A percentile compares a stretch with the other conserved stretches of the same genome.
phyloP scores from a whole-genome alignment of 805 yeast genomes.

The Wickerhamomyces canadensis region DNA sequence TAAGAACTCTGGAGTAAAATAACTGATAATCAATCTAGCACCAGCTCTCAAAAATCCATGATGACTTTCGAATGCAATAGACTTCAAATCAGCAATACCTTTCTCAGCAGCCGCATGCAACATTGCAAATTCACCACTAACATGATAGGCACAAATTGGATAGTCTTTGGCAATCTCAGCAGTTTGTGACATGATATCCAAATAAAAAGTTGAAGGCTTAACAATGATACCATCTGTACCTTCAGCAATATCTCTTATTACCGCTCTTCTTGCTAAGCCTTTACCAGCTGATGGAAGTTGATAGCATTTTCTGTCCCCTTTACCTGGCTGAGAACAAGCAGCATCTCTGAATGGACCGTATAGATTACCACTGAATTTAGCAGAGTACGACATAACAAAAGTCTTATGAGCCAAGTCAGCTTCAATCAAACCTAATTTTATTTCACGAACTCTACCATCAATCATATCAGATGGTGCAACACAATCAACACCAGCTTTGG shows the following conservation, averaged over 20 bases:
- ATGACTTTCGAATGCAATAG: slow-evolving; percentile 77
- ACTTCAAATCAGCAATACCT: slow-evolving; percentile 81
- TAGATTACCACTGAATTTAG: slow-evolving; percentile 84
- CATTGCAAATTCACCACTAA: slow-evolving; percentile 97
- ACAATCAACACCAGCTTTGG: slow-evolving; percentile 90
- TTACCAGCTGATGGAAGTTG: slow-evolving; percentile 91
- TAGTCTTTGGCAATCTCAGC: slow-evolving; percentile 72
- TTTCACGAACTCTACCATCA: slow-evolving; percentile 88
- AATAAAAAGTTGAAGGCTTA: slow-evolving; percentile 92
- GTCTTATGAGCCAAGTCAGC: slow-evolving; percentile 83
- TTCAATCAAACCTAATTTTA: slow-evolving; percentile 76
- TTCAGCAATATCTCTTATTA: slow-evolving; percentile 78
- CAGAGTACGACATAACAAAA: slow-evolving; percentile 88
- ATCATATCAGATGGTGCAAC: slow-evolving; percentile 98
- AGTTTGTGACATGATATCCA: slow-evolving; percentile 89
- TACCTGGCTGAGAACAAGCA: slow-evolving; percentile 84
- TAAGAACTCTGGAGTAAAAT: slow-evolving; percentile 92
- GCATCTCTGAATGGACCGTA: slow-evolving; percentile 99
- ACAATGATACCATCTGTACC: slow-evolving; percentile 96
- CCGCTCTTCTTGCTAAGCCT: slow-evolving; percentile 91
- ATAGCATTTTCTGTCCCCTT: slow-evolving; percentile 89
- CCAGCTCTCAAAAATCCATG: slow-evolving; percentile 94
- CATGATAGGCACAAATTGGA: slow-evolving; percentile 94
- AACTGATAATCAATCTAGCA: slow-evolving; percentile 84
- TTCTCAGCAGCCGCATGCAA: slow-evolving; percentile 97